Percentiles rank a stretch among this genome's conserved stretches.
These are phyloP conservation scores for Coniochaeta ligniaria DNA, from an alignment of 2,329 filamentous ascomycete genomes.

Conservation along the genomic window DNA sequence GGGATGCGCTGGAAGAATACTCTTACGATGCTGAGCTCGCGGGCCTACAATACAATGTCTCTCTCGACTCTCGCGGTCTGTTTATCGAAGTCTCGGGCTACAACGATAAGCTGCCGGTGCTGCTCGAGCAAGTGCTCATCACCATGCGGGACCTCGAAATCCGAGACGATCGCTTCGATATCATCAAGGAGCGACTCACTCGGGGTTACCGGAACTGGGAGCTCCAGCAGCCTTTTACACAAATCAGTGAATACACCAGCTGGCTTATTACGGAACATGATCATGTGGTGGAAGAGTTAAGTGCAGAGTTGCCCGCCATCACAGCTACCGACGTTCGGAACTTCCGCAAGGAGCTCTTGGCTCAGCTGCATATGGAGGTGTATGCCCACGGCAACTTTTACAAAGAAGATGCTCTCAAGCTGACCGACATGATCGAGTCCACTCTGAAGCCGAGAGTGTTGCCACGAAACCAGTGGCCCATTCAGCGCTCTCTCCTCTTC, in stretches of 20 bases:
- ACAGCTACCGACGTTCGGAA: slow-evolving; percentile 65
- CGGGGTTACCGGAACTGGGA: slow-evolving; percentile 81
- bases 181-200: slow-evolving; percentile 78
- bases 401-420: slow-evolving; percentile 82
- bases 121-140: slow-evolving; percentile 80
- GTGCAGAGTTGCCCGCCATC: slow-evolving; percentile 67
- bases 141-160: slow-evolving; percentile 81
- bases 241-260: slow-evolving; percentile 74
- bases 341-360: slow-evolving; percentile 75
- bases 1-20: slow-evolving; percentile 85
- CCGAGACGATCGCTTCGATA: slow-evolving; percentile 79
- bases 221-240: slow-evolving; percentile 80
- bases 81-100: slow-evolving; percentile 80
- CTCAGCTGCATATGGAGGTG: slow-evolving; percentile 80
- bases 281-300: slow-evolving; percentile 73
- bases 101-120: slow-evolving; percentile 89
- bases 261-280: slow-evolving; percentile 69
- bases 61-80: slow-evolving; percentile 63
- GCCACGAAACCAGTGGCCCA: slow-evolving; percentile 71
- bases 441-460: slow-evolving; percentile 68
- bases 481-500: slow-evolving; percentile 68
- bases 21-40: slow-evolving; percentile 94
- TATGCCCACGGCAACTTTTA: slow-evolving; percentile 89
- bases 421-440: slow-evolving; percentile 76
- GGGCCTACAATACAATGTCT: slow-evolving; percentile 77